Evolutionary conservation across 331 rosid genomes (phyloP).

Genomic region (Rhamnella rubrinervis): DNA sequence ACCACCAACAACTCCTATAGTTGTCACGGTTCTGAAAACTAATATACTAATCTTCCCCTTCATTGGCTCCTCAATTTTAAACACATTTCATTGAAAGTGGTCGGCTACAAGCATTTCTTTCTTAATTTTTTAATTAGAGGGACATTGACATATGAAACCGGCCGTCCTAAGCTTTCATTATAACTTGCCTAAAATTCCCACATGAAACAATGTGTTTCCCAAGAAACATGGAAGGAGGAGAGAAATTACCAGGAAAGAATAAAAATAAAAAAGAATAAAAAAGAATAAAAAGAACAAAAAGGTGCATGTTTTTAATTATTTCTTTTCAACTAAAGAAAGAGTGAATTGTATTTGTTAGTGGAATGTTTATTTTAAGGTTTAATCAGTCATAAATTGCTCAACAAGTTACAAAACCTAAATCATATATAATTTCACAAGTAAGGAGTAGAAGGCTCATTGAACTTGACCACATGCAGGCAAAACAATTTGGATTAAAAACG

Average conservation of each 20-base stretch:
- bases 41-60: constrained; percentile 8
- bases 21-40: constrained; percentile 15
- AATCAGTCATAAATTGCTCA: background rate
- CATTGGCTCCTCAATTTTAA: constrained; percentile 5
- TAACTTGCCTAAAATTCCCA: constrained; percentile 6
- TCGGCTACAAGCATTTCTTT: constrained; percentile 36
- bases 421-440: background rate
- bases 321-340: background rate
- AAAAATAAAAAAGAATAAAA: background rate
- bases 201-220: constrained; percentile 37
- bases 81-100: constrained; percentile 14
- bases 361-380: constrained; percentile 9
- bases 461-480: constrained; percentile 2
- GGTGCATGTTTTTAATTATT: background rate
- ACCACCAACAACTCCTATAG: constrained; percentile 21
- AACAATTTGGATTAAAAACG: too few species aligned
- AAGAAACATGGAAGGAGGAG: constrained; percentile 19
- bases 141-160: constrained; percentile 11
- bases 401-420: background rate
- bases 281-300: background rate
- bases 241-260: constrained; percentile 12
- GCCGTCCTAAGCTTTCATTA: constrained; percentile 25
- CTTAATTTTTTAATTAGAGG: constrained; percentile 9
- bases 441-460: constrained; percentile 3
- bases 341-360: background rate